Evolutionary conservation across 2,329 filamentous ascomycete genomes (phyloP), one percentile per base, ranked within the genome.

Genomic region (Talaromyces piceae): DNA sequence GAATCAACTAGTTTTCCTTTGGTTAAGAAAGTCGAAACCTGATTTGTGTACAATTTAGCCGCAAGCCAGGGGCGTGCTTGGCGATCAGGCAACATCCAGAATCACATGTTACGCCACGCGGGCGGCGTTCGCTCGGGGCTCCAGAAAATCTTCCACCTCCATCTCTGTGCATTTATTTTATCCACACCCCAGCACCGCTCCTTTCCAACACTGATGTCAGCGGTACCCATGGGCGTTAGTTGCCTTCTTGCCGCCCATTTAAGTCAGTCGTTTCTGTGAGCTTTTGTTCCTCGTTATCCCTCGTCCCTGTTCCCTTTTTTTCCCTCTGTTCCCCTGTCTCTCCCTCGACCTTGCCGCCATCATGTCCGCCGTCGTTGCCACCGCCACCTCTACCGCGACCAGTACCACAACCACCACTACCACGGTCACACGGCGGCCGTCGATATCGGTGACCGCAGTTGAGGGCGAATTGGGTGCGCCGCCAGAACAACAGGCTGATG

Each of bases 401-500:
- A 43, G 9, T 23, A 3, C 39, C 39, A 12, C 39, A 9, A 13
- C 7, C 28, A 30, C 48, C 22, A 43, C 50, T n/a, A 67, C 67
- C 59, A 56, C 63, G 51, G 55, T 58, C 41, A 51, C 43, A 30
- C 25, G 16, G 23, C 41, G 27, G 41, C 41, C 50, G 16, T 52
- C 51, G 11, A 45, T 49, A 18, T 31, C 51, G 25, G 46, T 49
- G 28, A 49, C 49, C 33, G 31, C 51, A 20, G 41, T 53, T 20
- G 41, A 43, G 31, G 41, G 20, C 8, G 43, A 43, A 25, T 27
- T 22, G 18, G n/a, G 20, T 5, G 6, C 30, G 20, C n/a, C n/a
- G n/a, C 13, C 47, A 5, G 20, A 28, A 23, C 23, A 84, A 60
- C 78, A 83, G 60, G 80, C 78, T 56, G 93, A 98, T 63, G 83